Conservation (phyloP, 2,329 filamentous ascomycete species). For the Fusarium tupiense region DNA sequence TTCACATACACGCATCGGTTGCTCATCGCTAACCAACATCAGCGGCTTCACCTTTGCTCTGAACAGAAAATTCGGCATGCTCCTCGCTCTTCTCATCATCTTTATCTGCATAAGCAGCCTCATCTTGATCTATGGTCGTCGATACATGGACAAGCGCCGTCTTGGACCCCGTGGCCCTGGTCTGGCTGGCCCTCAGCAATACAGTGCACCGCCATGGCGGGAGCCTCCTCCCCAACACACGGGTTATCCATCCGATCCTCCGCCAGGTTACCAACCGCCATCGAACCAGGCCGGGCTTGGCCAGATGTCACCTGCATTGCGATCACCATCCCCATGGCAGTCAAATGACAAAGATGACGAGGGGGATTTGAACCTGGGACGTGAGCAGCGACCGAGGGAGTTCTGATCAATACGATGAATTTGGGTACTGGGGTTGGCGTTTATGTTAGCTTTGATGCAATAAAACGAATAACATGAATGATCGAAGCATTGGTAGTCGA, state of each 20-base stretch:
- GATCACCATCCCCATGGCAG: conserved; percentile 44
- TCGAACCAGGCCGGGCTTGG: conserved; percentile 46
- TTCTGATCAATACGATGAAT: conserved; percentile 38
- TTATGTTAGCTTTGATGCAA: conserved; percentile 10
- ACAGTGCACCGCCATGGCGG: conserved; percentile 47
- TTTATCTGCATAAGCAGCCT: conserved; percentile 54
- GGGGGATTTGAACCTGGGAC: conserved; percentile 45
- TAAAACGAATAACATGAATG: background rate
- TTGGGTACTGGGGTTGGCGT: conserved; percentile 30
- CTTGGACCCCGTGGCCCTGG: conserved; percentile 28
- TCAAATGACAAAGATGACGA: conserved; percentile 44
- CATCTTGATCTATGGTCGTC: conserved; percentile 47
- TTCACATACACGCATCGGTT: background rate
- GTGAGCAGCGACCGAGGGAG: conserved; percentile 47
- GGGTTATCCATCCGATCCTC: conserved; percentile 42
- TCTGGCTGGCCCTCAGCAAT: conserved; percentile 33
- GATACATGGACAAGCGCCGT: conserved; percentile 41
- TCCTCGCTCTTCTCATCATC: conserved; percentile 60
- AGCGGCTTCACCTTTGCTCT: conserved; percentile 68
- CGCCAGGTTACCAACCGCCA: conserved; percentile 48
- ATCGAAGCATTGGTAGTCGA: background rate
- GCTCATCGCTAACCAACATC: background rate
- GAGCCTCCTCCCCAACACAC: conserved; percentile 34
- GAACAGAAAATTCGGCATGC: conserved; percentile 57
- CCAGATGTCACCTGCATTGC: conserved; percentile 38